A percentile compares a stretch with the other conserved stretches of the same genome.
Evolutionary conservation across 257 asterid genomes (phyloP).

Genomic region (Knoxia roxburghii): DNA sequence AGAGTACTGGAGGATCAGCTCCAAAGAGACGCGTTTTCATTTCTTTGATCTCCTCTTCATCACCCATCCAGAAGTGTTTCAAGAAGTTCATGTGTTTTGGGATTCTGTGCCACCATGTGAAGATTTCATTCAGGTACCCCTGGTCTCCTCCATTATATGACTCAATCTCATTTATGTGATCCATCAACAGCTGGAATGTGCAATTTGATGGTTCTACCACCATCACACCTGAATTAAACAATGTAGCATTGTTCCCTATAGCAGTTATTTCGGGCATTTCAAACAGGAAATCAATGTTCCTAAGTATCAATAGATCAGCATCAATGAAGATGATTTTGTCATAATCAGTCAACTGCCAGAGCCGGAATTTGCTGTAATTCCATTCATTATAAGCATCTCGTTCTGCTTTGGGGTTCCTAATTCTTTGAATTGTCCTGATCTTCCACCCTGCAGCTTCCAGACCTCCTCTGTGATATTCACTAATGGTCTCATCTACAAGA

Average conservation of each 20-base stretch:
- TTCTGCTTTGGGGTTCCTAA: slow-evolving; percentile 88
- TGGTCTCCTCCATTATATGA: slow-evolving; percentile 96
- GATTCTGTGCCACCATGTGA: slow-evolving; percentile 95
- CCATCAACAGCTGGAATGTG: slow-evolving; percentile 77
- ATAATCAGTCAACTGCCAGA: slow-evolving; percentile 91
- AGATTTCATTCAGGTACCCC: slow-evolving; percentile 79
- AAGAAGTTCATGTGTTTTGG: slow-evolving; percentile 85
- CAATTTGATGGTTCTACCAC: slow-evolving; percentile 85
- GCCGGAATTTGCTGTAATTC: slow-evolving; percentile 90
- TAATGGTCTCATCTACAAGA: slow-evolving; percentile 73
- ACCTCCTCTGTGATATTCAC: slow-evolving; percentile 67
- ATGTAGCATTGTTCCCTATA: slow-evolving; percentile 77
- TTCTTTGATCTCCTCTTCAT: slow-evolving; percentile 56
- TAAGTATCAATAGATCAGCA: slow-evolving; percentile 63
- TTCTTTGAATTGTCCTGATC: slow-evolving; percentile 63
- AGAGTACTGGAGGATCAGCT: slow-evolving; percentile 72
- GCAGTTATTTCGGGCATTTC: slow-evolving; percentile 92
- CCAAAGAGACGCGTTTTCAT: slow-evolving; percentile 63
- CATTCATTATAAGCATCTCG: slow-evolving; percentile 85
- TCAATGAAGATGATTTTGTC: slow-evolving; percentile 86
- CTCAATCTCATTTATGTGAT: slow-evolving; percentile 73
- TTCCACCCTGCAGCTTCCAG: slow-evolving; percentile 93
- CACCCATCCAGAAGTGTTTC: slow-evolving; percentile 84
- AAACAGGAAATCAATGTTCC: slow-evolving; percentile 82
- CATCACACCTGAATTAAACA: slow-evolving; percentile 92